Percentiles rank a stretch among this genome's conserved stretches.
phyloP scores from a whole-genome alignment of 2,329 filamentous ascomycete genomes.

The Stachybotrys chartarum region DNA sequence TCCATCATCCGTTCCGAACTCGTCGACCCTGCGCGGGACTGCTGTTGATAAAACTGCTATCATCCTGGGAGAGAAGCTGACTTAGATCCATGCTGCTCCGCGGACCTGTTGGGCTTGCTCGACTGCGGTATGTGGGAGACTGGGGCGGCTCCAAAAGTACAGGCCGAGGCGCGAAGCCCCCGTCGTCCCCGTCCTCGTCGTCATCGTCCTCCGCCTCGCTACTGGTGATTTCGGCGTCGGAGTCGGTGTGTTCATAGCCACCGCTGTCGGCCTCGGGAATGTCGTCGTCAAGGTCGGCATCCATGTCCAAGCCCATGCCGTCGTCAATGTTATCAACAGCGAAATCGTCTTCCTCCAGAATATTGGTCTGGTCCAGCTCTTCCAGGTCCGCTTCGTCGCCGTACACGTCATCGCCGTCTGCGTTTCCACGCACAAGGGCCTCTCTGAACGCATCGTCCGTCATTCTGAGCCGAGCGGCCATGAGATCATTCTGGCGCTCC shows the following conservation, averaged over 20 bases:
- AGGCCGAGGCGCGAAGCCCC: conserved; percentile 32
- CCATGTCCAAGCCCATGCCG: conserved; percentile 41
- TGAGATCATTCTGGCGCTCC: conserved; percentile 40
- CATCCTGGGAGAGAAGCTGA: conserved; percentile 47
- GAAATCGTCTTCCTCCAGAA: conserved; percentile 59
- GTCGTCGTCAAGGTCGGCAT: conserved; percentile 63
- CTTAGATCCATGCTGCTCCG: conserved; percentile 50
- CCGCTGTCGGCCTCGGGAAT: conserved; percentile 58
- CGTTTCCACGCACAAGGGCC: conserved; percentile 44
- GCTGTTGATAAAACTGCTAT: conserved; percentile 49
- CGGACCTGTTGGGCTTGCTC: conserved; percentile 16
- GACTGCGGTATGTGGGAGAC: conserved; percentile 28
- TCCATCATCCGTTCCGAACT: conserved; percentile 15
- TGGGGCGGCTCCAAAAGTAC: conserved; percentile 24
- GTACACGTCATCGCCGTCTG: conserved; percentile 42
- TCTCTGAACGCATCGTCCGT: conserved; percentile 57
- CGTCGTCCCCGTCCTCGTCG: conserved; percentile 21
- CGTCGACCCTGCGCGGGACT: conserved; percentile 41
- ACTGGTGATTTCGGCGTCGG: conserved; percentile 55
- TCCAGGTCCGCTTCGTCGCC: conserved; percentile 46
- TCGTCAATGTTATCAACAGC: conserved; percentile 22
- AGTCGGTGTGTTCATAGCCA: conserved; percentile 73
- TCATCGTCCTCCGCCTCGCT: conserved; percentile 34
- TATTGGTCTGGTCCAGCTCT: conserved; percentile 48
- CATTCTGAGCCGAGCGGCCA: conserved; percentile 44